phyloP scores from a whole-genome alignment of 192 early-diverging fungal genomes.

The Entomortierella beljakovae region DNA sequence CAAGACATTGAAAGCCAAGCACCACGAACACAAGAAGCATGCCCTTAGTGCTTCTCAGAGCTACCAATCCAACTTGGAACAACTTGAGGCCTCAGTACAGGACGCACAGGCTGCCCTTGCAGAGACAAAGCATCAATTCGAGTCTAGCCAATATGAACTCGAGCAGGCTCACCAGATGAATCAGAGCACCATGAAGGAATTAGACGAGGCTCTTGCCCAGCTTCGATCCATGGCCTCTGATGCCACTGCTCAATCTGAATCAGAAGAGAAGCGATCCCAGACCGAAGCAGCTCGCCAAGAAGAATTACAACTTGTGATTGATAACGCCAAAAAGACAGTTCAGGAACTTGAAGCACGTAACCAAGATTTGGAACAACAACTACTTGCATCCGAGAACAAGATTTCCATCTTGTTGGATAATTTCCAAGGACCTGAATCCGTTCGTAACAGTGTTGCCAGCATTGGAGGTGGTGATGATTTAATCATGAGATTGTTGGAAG shows the following conservation, averaged over 20 bases:
- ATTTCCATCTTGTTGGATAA: conserved; percentile 50
- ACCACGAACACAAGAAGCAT: conserved; percentile 55
- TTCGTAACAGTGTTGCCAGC: conserved; percentile 48
- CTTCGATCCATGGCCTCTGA: not conserved
- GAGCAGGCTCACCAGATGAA: conserved; percentile 31
- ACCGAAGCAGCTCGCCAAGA: conserved; percentile 30
- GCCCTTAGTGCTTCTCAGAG: conserved; percentile 6
- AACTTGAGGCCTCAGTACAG: conserved; percentile 10
- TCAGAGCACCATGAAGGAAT: conserved; percentile 15
- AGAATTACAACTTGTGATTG: conserved; percentile 40
- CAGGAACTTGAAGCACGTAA: conserved; percentile 23
- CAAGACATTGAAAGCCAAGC: conserved; percentile 38
- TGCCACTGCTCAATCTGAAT: not conserved
- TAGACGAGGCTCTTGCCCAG: conserved; percentile 26
- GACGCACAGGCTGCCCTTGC: conserved; percentile 32
- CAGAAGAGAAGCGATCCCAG: conserved; percentile 17
- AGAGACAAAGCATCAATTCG: conserved; percentile 21
- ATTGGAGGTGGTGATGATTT: conserved; percentile 35
- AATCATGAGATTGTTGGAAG: conserved; percentile 42
- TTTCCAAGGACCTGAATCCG: conserved; percentile 46
- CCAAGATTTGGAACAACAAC: conserved; percentile 32
- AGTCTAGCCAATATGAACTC: conserved; percentile 24
- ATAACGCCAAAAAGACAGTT: conserved; percentile 35
- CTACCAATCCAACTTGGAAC: conserved; percentile 10
- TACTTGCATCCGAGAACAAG: conserved; percentile 42